Evolutionary conservation across 129 eudicot genomes (phyloP), one percentile per base, ranked within the genome.

Genomic region (Lactuca saligna): DNA sequence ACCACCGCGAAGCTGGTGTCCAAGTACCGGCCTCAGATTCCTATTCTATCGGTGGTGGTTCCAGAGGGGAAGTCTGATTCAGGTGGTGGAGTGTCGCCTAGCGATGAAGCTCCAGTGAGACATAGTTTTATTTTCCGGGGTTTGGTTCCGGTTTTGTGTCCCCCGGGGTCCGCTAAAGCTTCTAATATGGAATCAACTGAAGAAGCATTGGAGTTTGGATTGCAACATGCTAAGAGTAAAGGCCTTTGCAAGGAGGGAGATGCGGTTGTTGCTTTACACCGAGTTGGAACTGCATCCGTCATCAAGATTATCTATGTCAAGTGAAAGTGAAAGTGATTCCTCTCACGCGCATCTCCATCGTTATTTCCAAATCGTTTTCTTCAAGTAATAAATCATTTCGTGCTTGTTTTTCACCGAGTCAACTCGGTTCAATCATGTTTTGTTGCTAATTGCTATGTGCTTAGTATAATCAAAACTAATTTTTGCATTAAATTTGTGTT

Each of bases 1-100:
- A 78, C 67, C 72, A 78, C 82, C 3, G 82, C 82, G 20, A 78
- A 78, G 39, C 73, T 78, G 44, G 82, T 78, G 82, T 72, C 82
- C 4, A 78, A 78, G 62, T 71, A 78, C 78, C 60, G 78, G 0
- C 78, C 82, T 3, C 63, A 66, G 17, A 38, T 78, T 3, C 82
- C 82, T 10, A 70, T 78, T 14, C 31, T 78, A 14, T 78, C 82
- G 4, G 78, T 71, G 11, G 82, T 78, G 49, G 82, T 78, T 10
- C 78, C 82, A 12, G 78, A 78, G 16, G 75, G 13, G 13, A 75
- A 75, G 14, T 7, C 57, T 5, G 80, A 71, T 16, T 61, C 70
- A 0, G 72, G 48, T 25, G 80, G 41, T 51, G 54, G 70, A 25
- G 29, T 25, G 29, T 55, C 78, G 2, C 8, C 32, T 20, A 64